Conservation (phyloP, 2,329 filamentous ascomycete genomes). For the Colletotrichum siamense region DNA sequence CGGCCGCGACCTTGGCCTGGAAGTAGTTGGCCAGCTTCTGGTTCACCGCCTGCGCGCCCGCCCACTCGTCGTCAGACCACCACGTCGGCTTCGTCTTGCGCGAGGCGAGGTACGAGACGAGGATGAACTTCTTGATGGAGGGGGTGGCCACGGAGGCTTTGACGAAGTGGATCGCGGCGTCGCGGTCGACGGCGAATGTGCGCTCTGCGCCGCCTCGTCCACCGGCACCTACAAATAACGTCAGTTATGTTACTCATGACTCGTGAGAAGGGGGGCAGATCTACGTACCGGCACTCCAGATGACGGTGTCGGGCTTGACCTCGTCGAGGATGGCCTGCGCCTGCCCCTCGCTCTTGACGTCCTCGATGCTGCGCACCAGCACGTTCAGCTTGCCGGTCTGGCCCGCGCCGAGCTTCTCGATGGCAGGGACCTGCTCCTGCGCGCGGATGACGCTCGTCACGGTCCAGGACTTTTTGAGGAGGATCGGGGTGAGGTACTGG, state of each 20-base stretch:
- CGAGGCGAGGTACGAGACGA: conserved; percentile 66
- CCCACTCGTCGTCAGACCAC: conserved; percentile 59
- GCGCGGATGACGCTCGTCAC: conserved; percentile 81
- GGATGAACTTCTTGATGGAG: conserved; percentile 64
- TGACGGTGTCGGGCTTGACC: conserved; percentile 68
- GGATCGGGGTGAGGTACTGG: conserved; percentile 75
- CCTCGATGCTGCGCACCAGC: conserved; percentile 73
- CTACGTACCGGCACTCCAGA: conserved; percentile 69
- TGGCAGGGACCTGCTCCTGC: conserved; percentile 67
- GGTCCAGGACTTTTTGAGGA: conserved; percentile 76
- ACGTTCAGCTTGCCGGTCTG: conserved; percentile 71
- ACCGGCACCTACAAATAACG: conserved; percentile 50
- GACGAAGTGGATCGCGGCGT: conserved; percentile 69
- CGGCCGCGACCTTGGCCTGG: conserved; percentile 65
- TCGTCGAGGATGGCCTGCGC: conserved; percentile 67
- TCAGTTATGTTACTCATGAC: not conserved
- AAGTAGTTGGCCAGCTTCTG: conserved; percentile 59
- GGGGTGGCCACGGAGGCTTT: conserved; percentile 61
- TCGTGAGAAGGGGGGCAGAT: not conserved
- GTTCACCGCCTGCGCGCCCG: conserved; percentile 49
- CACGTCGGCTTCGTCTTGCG: conserved; percentile 58
- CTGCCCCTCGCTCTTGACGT: conserved; percentile 67
- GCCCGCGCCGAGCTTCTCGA: conserved; percentile 65
- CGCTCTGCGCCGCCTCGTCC: conserved; percentile 63
- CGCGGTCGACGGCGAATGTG: conserved; percentile 65